These are phyloP conservation scores for Candida maesae DNA, from an alignment of 805 yeast species.

Conservation along the genomic window DNA sequence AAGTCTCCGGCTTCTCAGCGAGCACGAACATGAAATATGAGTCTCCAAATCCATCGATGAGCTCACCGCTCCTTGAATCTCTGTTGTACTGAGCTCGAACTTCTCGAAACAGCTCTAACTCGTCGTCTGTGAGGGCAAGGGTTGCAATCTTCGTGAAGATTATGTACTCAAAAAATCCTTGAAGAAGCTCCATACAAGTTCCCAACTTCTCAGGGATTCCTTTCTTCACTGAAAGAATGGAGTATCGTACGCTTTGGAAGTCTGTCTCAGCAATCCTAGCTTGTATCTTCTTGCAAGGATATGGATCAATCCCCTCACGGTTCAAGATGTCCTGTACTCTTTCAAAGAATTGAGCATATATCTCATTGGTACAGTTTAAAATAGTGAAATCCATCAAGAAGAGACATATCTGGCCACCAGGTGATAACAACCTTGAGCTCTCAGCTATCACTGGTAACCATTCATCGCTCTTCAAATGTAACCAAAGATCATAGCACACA, in stretches of 20 bases:
- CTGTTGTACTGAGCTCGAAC: conserved; percentile 21
- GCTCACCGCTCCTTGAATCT: conserved; percentile 17
- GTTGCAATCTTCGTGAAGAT: conserved; percentile 18
- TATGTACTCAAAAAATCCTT: conserved; percentile 20
- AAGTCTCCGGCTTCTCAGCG: conserved; percentile 20
- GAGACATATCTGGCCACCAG: conserved; percentile 18
- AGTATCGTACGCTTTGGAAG: conserved; percentile 18
- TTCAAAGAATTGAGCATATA: conserved; percentile 13
- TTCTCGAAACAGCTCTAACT: conserved; percentile 15
- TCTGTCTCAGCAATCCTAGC: conserved; percentile 22
- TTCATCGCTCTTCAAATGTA: conserved; percentile 18
- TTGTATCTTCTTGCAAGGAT: conserved; percentile 22
- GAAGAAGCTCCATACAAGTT: conserved; percentile 21
- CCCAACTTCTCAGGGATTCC: conserved; percentile 24
- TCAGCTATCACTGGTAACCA: conserved; percentile 24
- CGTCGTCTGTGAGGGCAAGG: conserved; percentile 13
- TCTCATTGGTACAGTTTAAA: conserved; percentile 18
- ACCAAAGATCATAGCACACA: conserved; percentile 21
- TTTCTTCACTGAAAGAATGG: conserved; percentile 20
- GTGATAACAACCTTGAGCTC: conserved; percentile 16
- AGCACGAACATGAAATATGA: conserved; percentile 23
- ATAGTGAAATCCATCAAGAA: conserved; percentile 22
- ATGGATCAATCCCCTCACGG: conserved; percentile 23
- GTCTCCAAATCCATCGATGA: conserved; percentile 24
- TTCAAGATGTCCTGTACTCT: conserved; percentile 11